phyloP scores from a whole-genome alignment of 805 yeast species.

The Candida boleticola region DNA sequence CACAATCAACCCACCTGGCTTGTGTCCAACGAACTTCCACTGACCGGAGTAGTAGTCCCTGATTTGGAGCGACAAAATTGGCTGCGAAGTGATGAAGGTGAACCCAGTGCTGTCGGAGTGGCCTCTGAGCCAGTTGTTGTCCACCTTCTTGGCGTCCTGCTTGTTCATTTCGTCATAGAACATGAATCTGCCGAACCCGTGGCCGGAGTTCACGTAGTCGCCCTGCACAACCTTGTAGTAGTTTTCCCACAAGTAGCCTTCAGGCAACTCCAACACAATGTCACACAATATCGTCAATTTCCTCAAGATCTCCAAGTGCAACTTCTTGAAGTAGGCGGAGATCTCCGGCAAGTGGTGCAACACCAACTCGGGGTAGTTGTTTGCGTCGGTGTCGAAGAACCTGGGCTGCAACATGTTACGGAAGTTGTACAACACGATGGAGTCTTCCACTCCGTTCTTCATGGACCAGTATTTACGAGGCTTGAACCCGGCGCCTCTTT shows the following conservation, averaged over 20 bases:
- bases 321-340: slow-evolving; percentile 19
- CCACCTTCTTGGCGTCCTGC: slow-evolving; percentile 22
- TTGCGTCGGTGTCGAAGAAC: slow-evolving; percentile 16
- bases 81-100: slow-evolving; percentile 31
- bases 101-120: slow-evolving; percentile 31
- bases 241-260: slow-evolving; percentile 27
- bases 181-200: slow-evolving; percentile 31
- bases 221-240: slow-evolving; percentile 22
- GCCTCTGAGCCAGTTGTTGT: slow-evolving; percentile 27
- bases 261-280: slow-evolving; percentile 25
- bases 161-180: slow-evolving; percentile 22
- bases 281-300: slow-evolving; percentile 25
- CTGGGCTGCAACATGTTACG: slow-evolving; percentile 22
- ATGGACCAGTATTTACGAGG: slow-evolving; percentile 31
- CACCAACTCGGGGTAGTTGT: slow-evolving; percentile 24
- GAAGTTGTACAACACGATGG: slow-evolving; percentile 27
- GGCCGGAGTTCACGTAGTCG: slow-evolving; percentile 23
- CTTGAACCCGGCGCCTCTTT: slow-evolving; percentile 28
- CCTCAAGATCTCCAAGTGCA: slow-evolving; percentile 20
- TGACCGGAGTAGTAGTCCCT: slow-evolving; percentile 27
- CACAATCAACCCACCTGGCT: slow-evolving; percentile 27
- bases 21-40: slow-evolving; percentile 31
- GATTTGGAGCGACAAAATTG: slow-evolving; percentile 28
- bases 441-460: slow-evolving; percentile 27
- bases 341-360: slow-evolving; percentile 21